Evolutionary conservation across 805 yeast species (phyloP).

Genomic region (Sungouiozyma ichnusensis): DNA sequence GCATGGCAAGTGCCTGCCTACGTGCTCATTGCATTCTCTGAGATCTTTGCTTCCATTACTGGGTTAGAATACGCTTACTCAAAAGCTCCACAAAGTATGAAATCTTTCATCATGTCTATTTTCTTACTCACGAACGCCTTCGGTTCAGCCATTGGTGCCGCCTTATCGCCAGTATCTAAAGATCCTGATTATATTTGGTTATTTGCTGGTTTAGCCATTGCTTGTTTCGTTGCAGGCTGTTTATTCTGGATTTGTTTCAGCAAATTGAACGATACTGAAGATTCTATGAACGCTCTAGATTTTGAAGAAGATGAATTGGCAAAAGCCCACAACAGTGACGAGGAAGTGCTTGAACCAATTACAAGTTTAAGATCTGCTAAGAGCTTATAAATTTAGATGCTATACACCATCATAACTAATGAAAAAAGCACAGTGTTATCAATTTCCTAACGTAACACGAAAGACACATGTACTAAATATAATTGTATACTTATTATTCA

Average conservation of each 20-base stretch:
- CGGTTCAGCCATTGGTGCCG: conserved; percentile 69
- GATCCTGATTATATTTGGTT: conserved; percentile 67
- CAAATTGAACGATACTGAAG: conserved; percentile 46
- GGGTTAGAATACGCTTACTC: conserved; percentile 80
- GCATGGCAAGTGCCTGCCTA: conserved; percentile 61
- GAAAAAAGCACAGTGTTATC: not conserved
- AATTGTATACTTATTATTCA: not conserved
- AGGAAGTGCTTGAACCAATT: conserved; percentile 5
- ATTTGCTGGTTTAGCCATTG: conserved; percentile 50
- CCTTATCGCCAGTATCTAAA: conserved; percentile 52
- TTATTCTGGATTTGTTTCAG: conserved; percentile 52
- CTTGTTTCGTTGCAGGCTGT: conserved; percentile 49
- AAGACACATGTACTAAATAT: not conserved
- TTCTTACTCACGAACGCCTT: conserved; percentile 66
- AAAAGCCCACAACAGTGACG: conserved; percentile 3
- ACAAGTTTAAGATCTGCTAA: conserved; percentile 2
- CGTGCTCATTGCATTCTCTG: conserved; percentile 61
- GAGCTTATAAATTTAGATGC: conserved; percentile 1
- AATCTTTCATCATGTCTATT: conserved; percentile 36
- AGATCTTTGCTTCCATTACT: conserved; percentile 69
- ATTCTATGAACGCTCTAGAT: conserved; percentile 46
- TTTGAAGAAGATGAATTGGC: conserved; percentile 15
- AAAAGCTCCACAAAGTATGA: conserved; percentile 57
- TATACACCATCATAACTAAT: not conserved
- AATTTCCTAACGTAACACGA: not conserved